Conservation (phyloP, 768 basidiomycete genomes). For the Kwoniella mangroviensis region DNA sequence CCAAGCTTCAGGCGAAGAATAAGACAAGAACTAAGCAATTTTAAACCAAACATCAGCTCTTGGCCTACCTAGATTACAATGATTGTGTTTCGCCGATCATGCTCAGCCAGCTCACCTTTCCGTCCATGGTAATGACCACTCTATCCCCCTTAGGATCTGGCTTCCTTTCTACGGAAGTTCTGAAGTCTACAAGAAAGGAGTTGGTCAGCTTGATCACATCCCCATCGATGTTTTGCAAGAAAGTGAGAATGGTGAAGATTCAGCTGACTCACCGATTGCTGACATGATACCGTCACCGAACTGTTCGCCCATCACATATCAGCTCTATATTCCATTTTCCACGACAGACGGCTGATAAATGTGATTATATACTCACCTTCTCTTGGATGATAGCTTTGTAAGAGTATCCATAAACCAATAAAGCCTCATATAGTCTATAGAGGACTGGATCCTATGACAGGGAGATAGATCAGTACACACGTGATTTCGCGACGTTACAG, state of each 20-base stretch:
- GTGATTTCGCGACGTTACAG: too few species aligned
- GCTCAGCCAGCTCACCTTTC: constrained; percentile 40
- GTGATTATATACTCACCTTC: constrained; percentile 32
- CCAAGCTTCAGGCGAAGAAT: constrained; percentile 22
- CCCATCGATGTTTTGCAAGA: background rate
- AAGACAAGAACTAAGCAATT: constrained; percentile 17
- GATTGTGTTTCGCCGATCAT: background rate
- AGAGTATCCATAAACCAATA: constrained; percentile 53
- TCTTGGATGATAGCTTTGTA: constrained; percentile 55
- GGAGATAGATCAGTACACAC: too few species aligned
- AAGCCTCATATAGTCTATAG: constrained; percentile 52
- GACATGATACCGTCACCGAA: constrained; percentile 57
- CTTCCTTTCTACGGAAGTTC: constrained; percentile 46
- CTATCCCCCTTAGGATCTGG: constrained; percentile 53
- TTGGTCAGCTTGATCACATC: background rate
- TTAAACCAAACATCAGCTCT: too few species aligned
- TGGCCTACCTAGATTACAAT: too few species aligned
- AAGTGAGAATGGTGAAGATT: constrained; percentile 1
- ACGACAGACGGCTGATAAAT: background rate
- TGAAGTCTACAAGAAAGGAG: constrained; percentile 30
- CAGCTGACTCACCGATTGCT: constrained; percentile 37
- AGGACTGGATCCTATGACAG: constrained; percentile 47
- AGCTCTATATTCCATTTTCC: background rate
- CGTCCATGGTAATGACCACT: constrained; percentile 53
- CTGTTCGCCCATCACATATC: constrained; percentile 14